phyloP scores from a whole-genome alignment of 495 filamentous ascomycete genomes.

The Amniculicola lignicola region DNA sequence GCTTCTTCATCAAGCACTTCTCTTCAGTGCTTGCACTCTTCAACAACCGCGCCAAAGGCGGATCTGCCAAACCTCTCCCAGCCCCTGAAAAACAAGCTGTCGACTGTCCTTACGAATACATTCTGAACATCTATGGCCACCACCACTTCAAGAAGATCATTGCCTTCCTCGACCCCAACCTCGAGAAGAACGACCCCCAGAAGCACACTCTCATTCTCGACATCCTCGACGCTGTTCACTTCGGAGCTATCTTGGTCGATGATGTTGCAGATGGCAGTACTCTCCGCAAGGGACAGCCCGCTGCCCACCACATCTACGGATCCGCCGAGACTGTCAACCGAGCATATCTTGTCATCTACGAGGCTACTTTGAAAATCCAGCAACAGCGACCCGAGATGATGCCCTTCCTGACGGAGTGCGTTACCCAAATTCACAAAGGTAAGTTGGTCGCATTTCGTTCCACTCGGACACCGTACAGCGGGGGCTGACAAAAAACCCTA shows the following conservation, averaged over 20 bases:
- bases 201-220: conserved; percentile 37
- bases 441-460: not conserved
- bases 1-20: not conserved
- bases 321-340: conserved; percentile 39
- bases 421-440: conserved; percentile 39
- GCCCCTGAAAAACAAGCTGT: not conserved
- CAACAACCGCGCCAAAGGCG: not conserved
- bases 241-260: conserved; percentile 42
- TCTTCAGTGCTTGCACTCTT: not conserved
- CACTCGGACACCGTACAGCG: too few relatives aligned
- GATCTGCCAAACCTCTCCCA: not conserved
- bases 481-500: not conserved
- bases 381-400: conserved; percentile 28
- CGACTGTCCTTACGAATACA: conserved; percentile 16
- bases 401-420: conserved; percentile 32
- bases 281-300: conserved; percentile 38
- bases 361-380: conserved; percentile 29
- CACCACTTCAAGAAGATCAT: conserved; percentile 38
- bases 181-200: conserved; percentile 29
- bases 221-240: conserved; percentile 40
- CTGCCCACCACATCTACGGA: conserved; percentile 39
- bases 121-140: conserved; percentile 34
- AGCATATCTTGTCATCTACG: conserved; percentile 37
- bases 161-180: conserved; percentile 30
- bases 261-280: conserved; percentile 41